Conservation (phyloP, 2,329 filamentous ascomycete genomes). For the Parastagonospora avenae region DNA sequence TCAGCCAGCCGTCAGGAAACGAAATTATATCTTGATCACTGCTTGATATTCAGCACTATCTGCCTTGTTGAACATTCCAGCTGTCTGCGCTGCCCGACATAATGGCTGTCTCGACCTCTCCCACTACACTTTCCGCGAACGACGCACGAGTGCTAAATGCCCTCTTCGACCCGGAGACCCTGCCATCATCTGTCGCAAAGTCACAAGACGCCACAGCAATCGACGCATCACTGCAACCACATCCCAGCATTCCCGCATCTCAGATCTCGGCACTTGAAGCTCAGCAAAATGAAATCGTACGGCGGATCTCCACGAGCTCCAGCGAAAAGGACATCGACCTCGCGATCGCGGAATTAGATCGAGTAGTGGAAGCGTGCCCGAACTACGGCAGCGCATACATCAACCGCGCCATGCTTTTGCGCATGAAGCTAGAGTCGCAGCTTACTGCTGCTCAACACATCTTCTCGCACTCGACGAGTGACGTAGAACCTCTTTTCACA, state of each 20-base stretch:
- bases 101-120: slow-evolving; percentile 44
- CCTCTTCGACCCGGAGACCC: slow-evolving; percentile 49
- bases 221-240: slow-evolving; percentile 44
- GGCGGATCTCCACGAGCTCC: slow-evolving; percentile 20
- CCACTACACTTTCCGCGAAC: slow-evolving; percentile 52
- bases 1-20: too few species aligned
- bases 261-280: slow-evolving; percentile 50
- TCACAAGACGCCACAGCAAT: slow-evolving; percentile 53
- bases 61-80: too few species aligned
- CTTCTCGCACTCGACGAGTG: slow-evolving; percentile 16
- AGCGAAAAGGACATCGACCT: slow-evolving; percentile 15
- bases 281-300: slow-evolving; percentile 53
- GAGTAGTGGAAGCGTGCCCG: slow-evolving; percentile 63
- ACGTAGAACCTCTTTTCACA: slow-evolving; percentile 31
- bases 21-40: too few species aligned
- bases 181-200: slow-evolving; percentile 57
- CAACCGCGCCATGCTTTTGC: slow-evolving; percentile 72
- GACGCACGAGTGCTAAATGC: slow-evolving; percentile 46
- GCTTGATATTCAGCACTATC: too few species aligned
- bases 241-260: slow-evolving; percentile 46
- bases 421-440: slow-evolving; percentile 59
- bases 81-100: not conserved
- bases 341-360: slow-evolving; percentile 52
- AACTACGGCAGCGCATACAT: slow-evolving; percentile 74
- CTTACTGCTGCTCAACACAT: slow-evolving; percentile 11